Conservation (phyloP, 495 filamentous ascomycete species). For the Xylaria flabelliformis region DNA sequence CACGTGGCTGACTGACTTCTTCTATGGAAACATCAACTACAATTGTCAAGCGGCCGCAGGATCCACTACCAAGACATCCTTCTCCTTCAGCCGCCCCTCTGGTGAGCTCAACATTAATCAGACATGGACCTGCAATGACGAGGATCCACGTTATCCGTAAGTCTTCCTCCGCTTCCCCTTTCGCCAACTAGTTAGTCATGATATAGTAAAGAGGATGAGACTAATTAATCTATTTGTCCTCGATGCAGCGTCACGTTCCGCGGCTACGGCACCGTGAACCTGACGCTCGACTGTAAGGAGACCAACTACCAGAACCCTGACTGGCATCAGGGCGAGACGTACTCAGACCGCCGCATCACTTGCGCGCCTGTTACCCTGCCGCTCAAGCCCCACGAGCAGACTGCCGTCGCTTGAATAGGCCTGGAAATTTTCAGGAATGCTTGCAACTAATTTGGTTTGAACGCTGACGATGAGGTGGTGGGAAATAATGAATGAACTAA, state of each 20-base stretch:
- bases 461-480: background rate
- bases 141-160: slow-evolving; percentile 47
- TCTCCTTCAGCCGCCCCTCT: too few species aligned
- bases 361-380: slow-evolving; percentile 41
- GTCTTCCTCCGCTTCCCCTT: slow-evolving; percentile 8
- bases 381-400: slow-evolving; percentile 42
- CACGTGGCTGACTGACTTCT: too few species aligned
- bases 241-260: slow-evolving; percentile 43
- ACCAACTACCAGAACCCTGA: slow-evolving; percentile 46
- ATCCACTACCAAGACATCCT: too few species aligned
- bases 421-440: background rate
- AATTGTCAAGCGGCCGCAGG: too few species aligned
- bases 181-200: background rate
- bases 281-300: slow-evolving; percentile 47
- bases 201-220: background rate
- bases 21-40: too few species aligned
- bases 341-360: slow-evolving; percentile 42
- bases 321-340: slow-evolving; percentile 51
- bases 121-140: slow-evolving; percentile 5
- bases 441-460: background rate
- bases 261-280: slow-evolving; percentile 42
- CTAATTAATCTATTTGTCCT: background rate
- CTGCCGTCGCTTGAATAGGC: slow-evolving; percentile 42
- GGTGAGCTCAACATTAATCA: too few species aligned
- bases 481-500: background rate